Evolutionary conservation across 495 filamentous ascomycete species (phyloP), one percentile per base, ranked within the genome.

Genomic region (Xylaria venustula): DNA sequence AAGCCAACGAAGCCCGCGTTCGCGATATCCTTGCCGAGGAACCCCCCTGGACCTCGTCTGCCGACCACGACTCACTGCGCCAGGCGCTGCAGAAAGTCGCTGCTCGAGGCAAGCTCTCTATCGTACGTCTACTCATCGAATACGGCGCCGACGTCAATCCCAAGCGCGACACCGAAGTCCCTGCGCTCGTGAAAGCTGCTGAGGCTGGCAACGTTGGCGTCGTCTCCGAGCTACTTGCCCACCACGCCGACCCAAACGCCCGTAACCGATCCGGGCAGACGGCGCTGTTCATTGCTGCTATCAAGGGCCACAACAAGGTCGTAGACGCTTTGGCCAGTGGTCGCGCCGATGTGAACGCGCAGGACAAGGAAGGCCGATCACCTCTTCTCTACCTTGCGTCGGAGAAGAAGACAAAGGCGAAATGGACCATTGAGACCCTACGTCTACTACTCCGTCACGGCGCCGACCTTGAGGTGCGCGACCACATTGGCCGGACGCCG

Each of bases 231-330:
- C 47, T 73, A 45, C 56, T 73, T 26, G 60, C 60, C 23, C 65
- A 62, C 26, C 42, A 59, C 20, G 71, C 71, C 36, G 67, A 71
- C n/a, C 63, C 63, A 25, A 66, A 70, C 58, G 69, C 60, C 44
- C 67, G 67, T 14, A 68, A 65, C 51, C 67, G 67, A 9, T 63
- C 60, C 37, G 62, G 64, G 11, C 71, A 73, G 61, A 85, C 83
- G 32, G 81, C 79, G 34, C 64, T 89, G 37, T 86, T 87, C 77
- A 79, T 76, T 2, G 85, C 86, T n/a, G 82, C 83, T 19, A 79
- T 79, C 75, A 79, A 78, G 64, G 84, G 82, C 19, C 76, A 83
- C 62, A 77, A 75, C 46, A 75, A 83, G 59, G 66, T 83, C 0
- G 61, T 86, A 42, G 70, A 80, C 32, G 50, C 79, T n/a, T 64